Percentiles rank a stretch among this genome's conserved stretches.
Conservation (phyloP, 176 grass and related monocot genomes). For the Guadua angustifolia region DNA sequence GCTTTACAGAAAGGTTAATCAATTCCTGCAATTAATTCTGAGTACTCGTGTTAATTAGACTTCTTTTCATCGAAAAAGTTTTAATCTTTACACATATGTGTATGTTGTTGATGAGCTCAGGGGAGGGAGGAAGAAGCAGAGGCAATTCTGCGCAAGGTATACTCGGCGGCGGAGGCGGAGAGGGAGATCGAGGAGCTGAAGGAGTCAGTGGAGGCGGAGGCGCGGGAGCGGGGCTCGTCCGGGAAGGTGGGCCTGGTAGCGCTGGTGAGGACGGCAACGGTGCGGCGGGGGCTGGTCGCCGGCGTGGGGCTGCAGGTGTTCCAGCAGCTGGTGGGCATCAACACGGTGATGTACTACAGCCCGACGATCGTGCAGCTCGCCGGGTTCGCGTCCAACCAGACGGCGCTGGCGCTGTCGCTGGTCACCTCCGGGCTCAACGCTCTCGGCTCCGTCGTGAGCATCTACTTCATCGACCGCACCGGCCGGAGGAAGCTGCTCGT, state of each 20-base stretch:
- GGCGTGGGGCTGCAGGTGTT: slow-evolving; percentile 78
- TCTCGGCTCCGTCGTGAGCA: slow-evolving; percentile 83
- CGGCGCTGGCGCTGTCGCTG: slow-evolving; percentile 73
- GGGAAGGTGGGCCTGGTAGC: slow-evolving; percentile 49
- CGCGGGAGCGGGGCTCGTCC: slow-evolving; percentile 45
- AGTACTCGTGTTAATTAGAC: no score
- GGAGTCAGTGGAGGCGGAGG: slow-evolving; percentile 73
- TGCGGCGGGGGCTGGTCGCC: slow-evolving; percentile 64
- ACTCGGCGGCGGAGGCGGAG: slow-evolving; percentile 53
- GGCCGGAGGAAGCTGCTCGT: slow-evolving; percentile 74
- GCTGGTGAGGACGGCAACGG: slow-evolving; percentile 50
- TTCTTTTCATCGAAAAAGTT: background rate
- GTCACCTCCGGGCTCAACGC: slow-evolving; percentile 87
- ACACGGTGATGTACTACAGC: slow-evolving; percentile 96
- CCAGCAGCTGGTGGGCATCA: slow-evolving; percentile 94
- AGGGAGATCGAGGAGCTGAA: slow-evolving; percentile 70
- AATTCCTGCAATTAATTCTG: background rate
- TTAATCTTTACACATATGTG: background rate
- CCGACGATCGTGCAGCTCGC: slow-evolving; percentile 84
- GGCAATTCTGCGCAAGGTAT: slow-evolving; percentile 64
- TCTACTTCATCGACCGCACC: slow-evolving; percentile 80
- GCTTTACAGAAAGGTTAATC: slow-evolving; percentile 74
- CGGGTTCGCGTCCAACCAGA: slow-evolving; percentile 82
- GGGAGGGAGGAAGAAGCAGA: slow-evolving; percentile 63
- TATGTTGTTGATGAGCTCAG: slow-evolving; percentile 19